Percentiles rank a stretch among this genome's conserved stretches.
Evolutionary conservation across 441 rosid species (phyloP).

Genomic region (Populus hybrid): DNA sequence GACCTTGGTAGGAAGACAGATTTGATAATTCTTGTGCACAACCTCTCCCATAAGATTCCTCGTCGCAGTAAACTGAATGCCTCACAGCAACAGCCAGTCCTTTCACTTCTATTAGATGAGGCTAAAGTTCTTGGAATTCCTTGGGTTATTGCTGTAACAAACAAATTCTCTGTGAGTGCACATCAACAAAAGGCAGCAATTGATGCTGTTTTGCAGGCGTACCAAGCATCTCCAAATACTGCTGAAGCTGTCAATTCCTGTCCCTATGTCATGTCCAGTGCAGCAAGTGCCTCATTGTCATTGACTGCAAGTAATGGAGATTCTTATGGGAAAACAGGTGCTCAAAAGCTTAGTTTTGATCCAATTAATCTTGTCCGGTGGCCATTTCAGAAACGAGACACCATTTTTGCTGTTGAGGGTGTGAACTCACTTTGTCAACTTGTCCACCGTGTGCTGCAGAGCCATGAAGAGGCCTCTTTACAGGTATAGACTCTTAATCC

Average conservation of each 20-base stretch:
- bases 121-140: slow-evolving; percentile 95
- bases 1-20: slow-evolving; percentile 77
- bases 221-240: slow-evolving; percentile 64
- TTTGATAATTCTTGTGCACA: slow-evolving; percentile 88
- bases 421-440: slow-evolving; percentile 68
- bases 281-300: slow-evolving; percentile 66
- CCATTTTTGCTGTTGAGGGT: slow-evolving; percentile 75
- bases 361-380: slow-evolving; percentile 66
- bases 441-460: slow-evolving; percentile 64
- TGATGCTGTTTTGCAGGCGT: slow-evolving; percentile 72
- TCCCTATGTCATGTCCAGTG: slow-evolving; percentile 72
- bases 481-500: slow-evolving; percentile 46
- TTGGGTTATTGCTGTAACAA: slow-evolving; percentile 94
- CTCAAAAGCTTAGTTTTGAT: slow-evolving; percentile 55
- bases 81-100: slow-evolving; percentile 64
- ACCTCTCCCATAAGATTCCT: slow-evolving; percentile 87
- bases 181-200: slow-evolving; percentile 84
- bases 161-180: slow-evolving; percentile 96
- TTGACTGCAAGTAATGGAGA: slow-evolving; percentile 57
- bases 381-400: slow-evolving; percentile 81
- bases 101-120: slow-evolving; percentile 74
- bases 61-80: slow-evolving; percentile 47
- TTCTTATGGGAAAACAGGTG: slow-evolving; percentile 46
- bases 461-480: slow-evolving; percentile 79
- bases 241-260: slow-evolving; percentile 80